phyloP scores from a whole-genome alignment of 164 flowering plant genomes.

The Berberis thunbergii region DNA sequence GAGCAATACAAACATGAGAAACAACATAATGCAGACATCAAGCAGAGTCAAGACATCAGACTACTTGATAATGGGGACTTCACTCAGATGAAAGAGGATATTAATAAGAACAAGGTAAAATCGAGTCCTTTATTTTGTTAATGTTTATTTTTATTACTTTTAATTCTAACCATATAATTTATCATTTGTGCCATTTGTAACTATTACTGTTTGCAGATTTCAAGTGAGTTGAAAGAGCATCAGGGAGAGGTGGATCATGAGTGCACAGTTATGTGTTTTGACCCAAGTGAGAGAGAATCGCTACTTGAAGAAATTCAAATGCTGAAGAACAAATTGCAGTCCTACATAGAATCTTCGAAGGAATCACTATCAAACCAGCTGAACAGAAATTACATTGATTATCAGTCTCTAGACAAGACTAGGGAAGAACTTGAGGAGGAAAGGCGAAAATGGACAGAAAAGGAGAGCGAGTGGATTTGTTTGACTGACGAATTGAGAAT shows the following conservation, averaged over 20 bases:
- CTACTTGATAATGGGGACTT: constrained; percentile 10
- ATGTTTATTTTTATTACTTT: too few species aligned
- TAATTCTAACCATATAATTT: too few species aligned
- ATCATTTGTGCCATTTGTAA: too few species aligned
- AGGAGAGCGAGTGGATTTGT: constrained; percentile 96
- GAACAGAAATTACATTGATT: constrained; percentile 28
- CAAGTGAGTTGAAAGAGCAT: too few species aligned
- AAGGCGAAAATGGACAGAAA: constrained; percentile 85
- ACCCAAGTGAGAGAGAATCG: constrained; percentile 37
- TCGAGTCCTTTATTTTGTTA: too few species aligned
- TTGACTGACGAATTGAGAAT: constrained; percentile 85
- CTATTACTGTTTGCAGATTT: too few species aligned
- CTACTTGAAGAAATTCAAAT: constrained; percentile 67
- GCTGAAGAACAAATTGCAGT: constrained; percentile 50
- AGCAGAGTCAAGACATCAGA: constrained; percentile 14
- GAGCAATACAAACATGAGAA: constrained; percentile 34
- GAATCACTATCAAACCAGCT: constrained; percentile 41
- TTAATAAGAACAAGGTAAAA: too few species aligned
- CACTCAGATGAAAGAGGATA: background rate
- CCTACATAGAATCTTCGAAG: constrained; percentile 24
- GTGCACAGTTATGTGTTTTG: too few species aligned
- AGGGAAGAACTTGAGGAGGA: constrained; percentile 70
- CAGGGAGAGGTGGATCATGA: too few species aligned
- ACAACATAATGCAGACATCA: constrained; percentile 1
- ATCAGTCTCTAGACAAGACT: constrained; percentile 9